Evolutionary conservation across 139 green algal genomes (phyloP).

Genomic region (Chlamydomonas sp.): DNA sequence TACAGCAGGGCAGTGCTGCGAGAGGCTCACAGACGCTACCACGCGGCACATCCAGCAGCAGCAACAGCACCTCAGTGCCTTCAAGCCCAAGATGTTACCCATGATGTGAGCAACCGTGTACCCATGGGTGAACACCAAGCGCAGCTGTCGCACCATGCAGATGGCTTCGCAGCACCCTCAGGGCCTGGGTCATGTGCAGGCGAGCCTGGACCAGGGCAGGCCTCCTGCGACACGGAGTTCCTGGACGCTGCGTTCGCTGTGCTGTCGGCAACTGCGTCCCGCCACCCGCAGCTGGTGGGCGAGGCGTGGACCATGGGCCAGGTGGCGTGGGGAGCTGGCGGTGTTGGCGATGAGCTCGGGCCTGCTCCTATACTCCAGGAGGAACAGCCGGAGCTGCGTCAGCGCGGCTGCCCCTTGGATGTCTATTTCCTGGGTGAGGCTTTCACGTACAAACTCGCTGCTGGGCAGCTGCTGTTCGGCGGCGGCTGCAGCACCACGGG

Average conservation of each 20-base stretch:
- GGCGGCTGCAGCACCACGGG: not conserved
- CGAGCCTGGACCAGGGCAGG: no score
- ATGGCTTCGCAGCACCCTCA: not conserved
- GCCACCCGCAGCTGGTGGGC: not conserved
- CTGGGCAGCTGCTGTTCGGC: slow-evolving; percentile 23
- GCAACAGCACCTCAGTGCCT: not conserved
- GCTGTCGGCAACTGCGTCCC: not conserved
- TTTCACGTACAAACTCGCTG: not conserved
- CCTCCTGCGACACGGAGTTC: not conserved
- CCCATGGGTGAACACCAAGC: not conserved
- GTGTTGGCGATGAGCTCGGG: no score
- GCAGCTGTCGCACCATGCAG: not conserved
- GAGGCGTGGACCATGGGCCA: not conserved
- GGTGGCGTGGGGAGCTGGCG: not conserved
- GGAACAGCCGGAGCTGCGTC: not conserved
- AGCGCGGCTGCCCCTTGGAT: not conserved
- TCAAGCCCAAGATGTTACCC: no score
- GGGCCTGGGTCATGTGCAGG: not conserved
- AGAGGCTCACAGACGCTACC: not conserved
- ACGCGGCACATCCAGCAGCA: not conserved
- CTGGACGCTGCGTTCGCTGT: slow-evolving; percentile 19
- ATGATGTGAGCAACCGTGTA: no score
- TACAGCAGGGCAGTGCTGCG: slow-evolving; percentile 27
- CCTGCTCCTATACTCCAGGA: no score
- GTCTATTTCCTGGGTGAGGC: not conserved